phyloP scores from a whole-genome alignment of 2,329 filamentous ascomycete species.

The Bertia moriformis region DNA sequence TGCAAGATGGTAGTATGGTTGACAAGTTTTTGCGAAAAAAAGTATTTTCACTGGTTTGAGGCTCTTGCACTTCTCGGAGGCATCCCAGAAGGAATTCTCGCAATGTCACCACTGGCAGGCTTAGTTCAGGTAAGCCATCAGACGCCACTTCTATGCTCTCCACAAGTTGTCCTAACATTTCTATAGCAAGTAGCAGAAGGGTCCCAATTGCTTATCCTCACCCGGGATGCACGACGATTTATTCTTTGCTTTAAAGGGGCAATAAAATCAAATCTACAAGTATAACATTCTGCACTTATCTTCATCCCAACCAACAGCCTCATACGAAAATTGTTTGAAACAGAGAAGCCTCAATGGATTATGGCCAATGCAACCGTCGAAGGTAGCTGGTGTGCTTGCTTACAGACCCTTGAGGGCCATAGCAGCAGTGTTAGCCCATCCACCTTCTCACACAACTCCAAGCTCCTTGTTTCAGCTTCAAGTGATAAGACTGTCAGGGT shows the following conservation, averaged over 20 bases:
- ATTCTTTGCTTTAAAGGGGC: constrained; percentile 9
- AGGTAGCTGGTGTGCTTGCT: too few species aligned
- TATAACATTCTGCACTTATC: constrained; percentile 11
- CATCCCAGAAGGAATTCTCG: constrained; percentile 5
- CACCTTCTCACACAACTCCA: too few species aligned
- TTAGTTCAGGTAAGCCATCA: constrained; percentile 5
- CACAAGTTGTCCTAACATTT: background rate
- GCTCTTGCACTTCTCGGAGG: constrained; percentile 10
- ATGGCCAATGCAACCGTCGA: too few species aligned
- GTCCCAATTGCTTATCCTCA: background rate
- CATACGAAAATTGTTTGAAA: constrained; percentile 6
- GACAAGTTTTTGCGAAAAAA: constrained; percentile 7
- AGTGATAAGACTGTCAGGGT: too few species aligned
- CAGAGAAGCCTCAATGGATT: background rate
- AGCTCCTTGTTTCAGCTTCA: too few species aligned
- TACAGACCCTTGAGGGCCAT: too few species aligned
- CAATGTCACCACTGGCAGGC: constrained; percentile 8
- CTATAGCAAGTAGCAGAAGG: constrained; percentile 1
- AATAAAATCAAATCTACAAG: constrained; percentile 10
- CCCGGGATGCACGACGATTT: constrained; percentile 11
- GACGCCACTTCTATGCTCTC: background rate
- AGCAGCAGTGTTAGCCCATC: too few species aligned
- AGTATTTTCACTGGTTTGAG: constrained; percentile 13
- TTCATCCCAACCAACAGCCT: constrained; percentile 11
- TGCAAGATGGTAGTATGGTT: constrained; percentile 6